These are phyloP conservation scores for Populus hybrid DNA, from an alignment of 441 rosid species.

Conservation along the genomic window DNA sequence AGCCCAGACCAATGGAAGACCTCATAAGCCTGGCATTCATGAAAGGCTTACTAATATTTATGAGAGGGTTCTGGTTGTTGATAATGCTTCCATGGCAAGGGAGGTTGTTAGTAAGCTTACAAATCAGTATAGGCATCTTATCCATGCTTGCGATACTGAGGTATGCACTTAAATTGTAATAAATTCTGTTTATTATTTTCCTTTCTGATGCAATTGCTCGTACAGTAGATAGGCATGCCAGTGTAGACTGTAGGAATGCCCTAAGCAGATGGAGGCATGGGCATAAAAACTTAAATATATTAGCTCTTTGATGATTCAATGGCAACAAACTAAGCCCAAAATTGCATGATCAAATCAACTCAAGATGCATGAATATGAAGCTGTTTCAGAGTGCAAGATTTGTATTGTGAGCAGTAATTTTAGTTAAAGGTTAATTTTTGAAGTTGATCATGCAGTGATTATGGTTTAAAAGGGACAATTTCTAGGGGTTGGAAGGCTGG, in stretches of 20 bases:
- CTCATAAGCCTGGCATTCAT: too few relatives aligned
- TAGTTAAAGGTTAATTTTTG: background rate
- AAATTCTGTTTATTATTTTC: background rate
- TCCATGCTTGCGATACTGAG: slow-evolving; percentile 98
- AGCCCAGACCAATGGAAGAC: too few relatives aligned
- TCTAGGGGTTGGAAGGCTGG: background rate
- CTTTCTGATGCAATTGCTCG: too few relatives aligned
- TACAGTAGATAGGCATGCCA: too few relatives aligned
- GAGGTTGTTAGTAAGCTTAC: slow-evolving; percentile 62
- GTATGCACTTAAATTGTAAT: slow-evolving; percentile 25
- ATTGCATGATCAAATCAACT: background rate
- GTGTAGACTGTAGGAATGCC: too few relatives aligned
- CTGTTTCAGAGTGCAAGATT: background rate
- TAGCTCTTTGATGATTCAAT: background rate
- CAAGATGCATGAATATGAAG: background rate
- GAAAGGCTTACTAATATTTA: too few relatives aligned
- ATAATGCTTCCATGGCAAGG: slow-evolving; percentile 38
- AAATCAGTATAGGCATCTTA: slow-evolving; percentile 50
- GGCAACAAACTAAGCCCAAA: background rate
- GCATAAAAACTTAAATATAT: background rate
- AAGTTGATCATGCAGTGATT: background rate
- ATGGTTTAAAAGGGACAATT: background rate
- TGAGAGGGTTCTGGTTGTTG: too few relatives aligned
- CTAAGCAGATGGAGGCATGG: background rate
- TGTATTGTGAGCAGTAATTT: background rate